Evolutionary conservation across 495 filamentous ascomycete genomes (phyloP), one percentile per base, ranked within the genome.

Genomic region (Aspergillus bertholletiae): DNA sequence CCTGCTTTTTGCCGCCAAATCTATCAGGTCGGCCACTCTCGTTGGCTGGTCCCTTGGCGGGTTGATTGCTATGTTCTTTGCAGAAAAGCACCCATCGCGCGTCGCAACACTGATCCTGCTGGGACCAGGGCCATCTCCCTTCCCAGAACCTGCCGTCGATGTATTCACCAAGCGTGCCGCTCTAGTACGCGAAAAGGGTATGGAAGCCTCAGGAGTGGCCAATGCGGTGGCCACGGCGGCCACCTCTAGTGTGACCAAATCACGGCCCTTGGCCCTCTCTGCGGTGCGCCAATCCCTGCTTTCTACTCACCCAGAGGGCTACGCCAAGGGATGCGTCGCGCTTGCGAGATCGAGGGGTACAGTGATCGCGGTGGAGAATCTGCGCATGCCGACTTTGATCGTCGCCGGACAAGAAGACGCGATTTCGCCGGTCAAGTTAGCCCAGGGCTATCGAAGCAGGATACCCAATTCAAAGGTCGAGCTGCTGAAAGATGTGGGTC

Each of bases 321-420:
- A 81, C 58, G 79, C 79, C 0, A 84, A 82, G 56, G 77, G 69
- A 0, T 82, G 79, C 49, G 64, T 70, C 12, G 79, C 80, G 12
- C 66, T 81, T 30, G 77, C 78, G 24, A 57, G 69, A 7, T 67
- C 73, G 51, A 64, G 28, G 51, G 21, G 23, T 41, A 26, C 74
- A 26, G 60, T 64, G 34, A 44, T 74, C 15, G 35, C 13, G 1
- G 34, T 37, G 13, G 34, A 54, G 18, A 48, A 60, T 23, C 28
- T 74, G 9, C 46, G 48, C 1, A 57, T 62, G 11, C 60, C 64
- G 26, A 62, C 61, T 7, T 57, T 68, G 20, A 58, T 80, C 46
- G 52, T 78, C 12, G 73, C 74, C 7, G 76, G 77, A 2, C 64
- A 69, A 17, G 74, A 77, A 27, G 79, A 81, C 52, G 73, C 69